Percentiles rank a stretch among this genome's conserved stretches.
phyloP scores from a whole-genome alignment of 2,329 filamentous ascomycete genomes.

The Periconia sp. region DNA sequence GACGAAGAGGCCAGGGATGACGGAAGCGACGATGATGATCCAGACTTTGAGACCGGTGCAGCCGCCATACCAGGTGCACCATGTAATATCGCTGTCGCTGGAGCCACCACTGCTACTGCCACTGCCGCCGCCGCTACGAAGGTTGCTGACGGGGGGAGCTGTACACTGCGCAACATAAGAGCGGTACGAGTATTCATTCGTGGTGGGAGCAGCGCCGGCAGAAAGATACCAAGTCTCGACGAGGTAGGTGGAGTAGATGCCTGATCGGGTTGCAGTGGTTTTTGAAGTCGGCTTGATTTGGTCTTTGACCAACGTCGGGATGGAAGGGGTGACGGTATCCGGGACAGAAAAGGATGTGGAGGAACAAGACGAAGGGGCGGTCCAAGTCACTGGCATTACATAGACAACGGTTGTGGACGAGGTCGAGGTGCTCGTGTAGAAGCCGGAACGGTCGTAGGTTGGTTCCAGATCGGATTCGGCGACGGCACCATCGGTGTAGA shows the following conservation, averaged over 20 bases:
- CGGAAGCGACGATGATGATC: conserved; percentile 31
- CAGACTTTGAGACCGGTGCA: conserved; percentile 21
- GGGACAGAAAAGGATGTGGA: conserved; percentile 14
- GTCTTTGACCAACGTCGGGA: conserved; percentile 25
- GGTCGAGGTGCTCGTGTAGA: conserved; percentile 7
- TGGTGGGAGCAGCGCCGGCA: conserved; percentile 25
- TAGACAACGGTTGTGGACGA: conserved; percentile 15
- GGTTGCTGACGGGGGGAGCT: conserved; percentile 11
- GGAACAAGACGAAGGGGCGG: conserved; percentile 31
- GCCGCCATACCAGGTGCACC: conserved; percentile 13
- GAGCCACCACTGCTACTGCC: conserved; percentile 6
- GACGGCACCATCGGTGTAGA: conserved; percentile 25
- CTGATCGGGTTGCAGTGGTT: conserved; percentile 10
- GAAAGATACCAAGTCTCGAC: conserved; percentile 29
- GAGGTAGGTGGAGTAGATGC: conserved; percentile 9
- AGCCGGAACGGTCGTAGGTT: conserved; percentile 9
- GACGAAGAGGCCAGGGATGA: conserved; percentile 32
- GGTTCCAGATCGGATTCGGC: conserved; percentile 26
- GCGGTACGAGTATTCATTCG: conserved; percentile 23
- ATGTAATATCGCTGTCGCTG: conserved; percentile 3
- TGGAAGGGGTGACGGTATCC: conserved; percentile 12
- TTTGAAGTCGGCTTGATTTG: conserved; percentile 29
- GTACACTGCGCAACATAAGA: conserved; percentile 28
- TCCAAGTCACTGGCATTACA: conserved; percentile 34
- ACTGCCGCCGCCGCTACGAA: conserved; percentile 8